Conservation (phyloP, 1,284 basidiomycete genomes). For the Schizophyllum amplum region DNA sequence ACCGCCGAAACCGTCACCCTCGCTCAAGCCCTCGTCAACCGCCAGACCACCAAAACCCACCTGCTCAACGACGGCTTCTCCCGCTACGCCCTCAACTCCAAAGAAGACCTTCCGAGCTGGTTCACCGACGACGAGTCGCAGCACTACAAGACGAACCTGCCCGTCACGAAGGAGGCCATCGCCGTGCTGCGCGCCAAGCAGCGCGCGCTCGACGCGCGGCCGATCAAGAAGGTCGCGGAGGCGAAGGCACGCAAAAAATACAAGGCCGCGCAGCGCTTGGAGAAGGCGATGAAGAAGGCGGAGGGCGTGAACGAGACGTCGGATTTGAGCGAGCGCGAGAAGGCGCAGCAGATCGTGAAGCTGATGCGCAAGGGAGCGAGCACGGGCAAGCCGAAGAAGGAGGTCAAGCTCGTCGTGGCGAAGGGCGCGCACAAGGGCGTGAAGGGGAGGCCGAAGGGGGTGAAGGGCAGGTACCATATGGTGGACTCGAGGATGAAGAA, state of each 20-base stretch:
- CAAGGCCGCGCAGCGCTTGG: slow-evolving; percentile 77
- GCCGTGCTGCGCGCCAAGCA: slow-evolving; percentile 82
- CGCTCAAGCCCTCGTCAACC: slow-evolving; percentile 90
- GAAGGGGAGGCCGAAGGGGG: slow-evolving; percentile 92
- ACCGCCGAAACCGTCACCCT: slow-evolving; percentile 92
- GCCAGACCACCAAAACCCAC: slow-evolving; percentile 81
- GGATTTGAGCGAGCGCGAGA: slow-evolving; percentile 91
- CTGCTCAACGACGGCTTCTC: slow-evolving; percentile 96
- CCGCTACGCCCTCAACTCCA: slow-evolving; percentile 85
- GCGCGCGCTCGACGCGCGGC: slow-evolving; percentile 90
- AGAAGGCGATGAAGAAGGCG: slow-evolving; percentile 95
- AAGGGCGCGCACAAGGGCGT: slow-evolving; percentile 85
- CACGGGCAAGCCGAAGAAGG: slow-evolving; percentile 66
- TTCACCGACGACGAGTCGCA: slow-evolving; percentile 97
- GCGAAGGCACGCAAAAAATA: slow-evolving; percentile 97
- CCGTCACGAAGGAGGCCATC: slow-evolving; percentile 95
- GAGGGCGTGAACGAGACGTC: slow-evolving; percentile 88
- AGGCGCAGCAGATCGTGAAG: slow-evolving; percentile 90
- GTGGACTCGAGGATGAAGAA: slow-evolving; percentile 84
- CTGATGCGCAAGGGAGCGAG: slow-evolving; percentile 77
- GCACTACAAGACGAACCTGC: slow-evolving; percentile 91
- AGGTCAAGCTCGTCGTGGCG: slow-evolving; percentile 88
- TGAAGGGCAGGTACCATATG: slow-evolving; percentile 92
- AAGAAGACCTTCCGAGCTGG: slow-evolving; percentile 91
- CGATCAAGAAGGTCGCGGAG: slow-evolving; percentile 99